Base-by-base conservation (phyloP, 2,329 filamentous ascomycete genomes). In the Sarocladium brachiariae region DNA sequence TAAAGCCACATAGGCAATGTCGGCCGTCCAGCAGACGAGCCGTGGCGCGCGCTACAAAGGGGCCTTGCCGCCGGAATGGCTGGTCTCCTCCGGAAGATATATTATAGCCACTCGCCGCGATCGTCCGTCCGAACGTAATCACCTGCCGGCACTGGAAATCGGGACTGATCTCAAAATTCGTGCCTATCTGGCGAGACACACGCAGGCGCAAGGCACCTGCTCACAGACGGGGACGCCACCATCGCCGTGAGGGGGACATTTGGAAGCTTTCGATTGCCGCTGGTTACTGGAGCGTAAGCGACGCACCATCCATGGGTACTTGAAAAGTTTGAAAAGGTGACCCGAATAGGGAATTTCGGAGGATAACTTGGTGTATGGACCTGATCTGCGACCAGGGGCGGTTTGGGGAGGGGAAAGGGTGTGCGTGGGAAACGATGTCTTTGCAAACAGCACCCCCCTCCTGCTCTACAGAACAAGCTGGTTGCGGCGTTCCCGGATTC, bases 271-370 rank as follows among this genome's bases (percentile, higher is more conserved):
- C 43, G 43, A 33, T 21, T 47, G 43, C 43, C 43, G 43, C 43
- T 16, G 43, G 27, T 23, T 16, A n/a, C n/a, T n/a, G 43, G 24
- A 18, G 21, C n/a, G 27, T 31, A 9, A 19, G 24, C 16, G 27
- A 9, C n/a, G 25, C 19, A 3, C 43, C 16, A 19, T 9, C 25
- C 25, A 13, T 11, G 5, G 39, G 7, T 18, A 21, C 5, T 10
- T 47, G 27, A n/a, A n/a, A n/a, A n/a, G n/a, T 9, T 47, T 45
- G 21, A 19, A 14, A 27, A 14, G 27, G 13, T 33, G 43, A 21
- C 43, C 43, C 43, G 14, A 47, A 47, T 33, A 47, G 43, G 43
- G 43, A 47, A 47, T 33, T 33, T 47, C 43, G 43, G 43, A 47
- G 43, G 43, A 47, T 47, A 47, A 31, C 43, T 31, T 47, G 43